Conservation (phyloP, 257 asterid genomes). For the Sherardia arvensis region DNA sequence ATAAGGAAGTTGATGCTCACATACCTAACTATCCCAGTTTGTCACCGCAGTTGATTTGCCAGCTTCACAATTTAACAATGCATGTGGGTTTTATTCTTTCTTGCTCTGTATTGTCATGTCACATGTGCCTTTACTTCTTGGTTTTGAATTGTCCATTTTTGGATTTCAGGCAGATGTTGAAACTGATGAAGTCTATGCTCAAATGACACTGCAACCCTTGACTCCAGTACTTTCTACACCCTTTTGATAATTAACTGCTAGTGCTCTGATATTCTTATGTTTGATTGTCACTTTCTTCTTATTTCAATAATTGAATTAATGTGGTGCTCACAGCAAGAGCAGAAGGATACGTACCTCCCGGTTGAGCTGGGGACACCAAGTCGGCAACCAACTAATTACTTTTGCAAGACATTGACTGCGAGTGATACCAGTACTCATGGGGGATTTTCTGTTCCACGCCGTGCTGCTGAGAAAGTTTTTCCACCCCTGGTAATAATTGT, state of each 20-base stretch:
- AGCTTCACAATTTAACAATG: slow-evolving; percentile 96
- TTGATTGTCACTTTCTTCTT: slow-evolving; percentile 2
- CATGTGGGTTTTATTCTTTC: slow-evolving; percentile 61
- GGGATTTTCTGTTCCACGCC: slow-evolving; percentile 96
- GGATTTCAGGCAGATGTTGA: slow-evolving; percentile 89
- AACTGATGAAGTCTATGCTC: slow-evolving; percentile 96
- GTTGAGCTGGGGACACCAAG: slow-evolving; percentile 85
- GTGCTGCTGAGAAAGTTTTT: slow-evolving; percentile 99
- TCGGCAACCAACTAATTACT: slow-evolving; percentile 88
- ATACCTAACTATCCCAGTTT: slow-evolving; percentile 91
- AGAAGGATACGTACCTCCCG: slow-evolving; percentile 77
- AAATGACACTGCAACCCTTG: slow-evolving; percentile 95
- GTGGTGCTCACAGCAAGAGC: slow-evolving; percentile 64
- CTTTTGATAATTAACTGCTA: not conserved
- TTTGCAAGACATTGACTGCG: slow-evolving; percentile 94
- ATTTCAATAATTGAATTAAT: slow-evolving; percentile 7
- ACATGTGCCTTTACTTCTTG: slow-evolving; percentile 11
- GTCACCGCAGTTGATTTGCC: slow-evolving; percentile 88
- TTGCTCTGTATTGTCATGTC: slow-evolving; percentile 10
- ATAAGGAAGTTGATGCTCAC: slow-evolving; percentile 86
- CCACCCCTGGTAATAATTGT: slow-evolving; percentile 72
- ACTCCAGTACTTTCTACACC: slow-evolving; percentile 42
- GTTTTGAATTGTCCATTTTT: slow-evolving; percentile 19
- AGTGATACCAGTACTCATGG: slow-evolving; percentile 98
- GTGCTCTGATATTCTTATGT: slow-evolving; percentile 5